Percentiles rank a stretch among this genome's conserved stretches.
These are phyloP conservation scores for Geranium rotundifolium DNA, from an alignment of 345 rosid genomes.

Conservation along the genomic window DNA sequence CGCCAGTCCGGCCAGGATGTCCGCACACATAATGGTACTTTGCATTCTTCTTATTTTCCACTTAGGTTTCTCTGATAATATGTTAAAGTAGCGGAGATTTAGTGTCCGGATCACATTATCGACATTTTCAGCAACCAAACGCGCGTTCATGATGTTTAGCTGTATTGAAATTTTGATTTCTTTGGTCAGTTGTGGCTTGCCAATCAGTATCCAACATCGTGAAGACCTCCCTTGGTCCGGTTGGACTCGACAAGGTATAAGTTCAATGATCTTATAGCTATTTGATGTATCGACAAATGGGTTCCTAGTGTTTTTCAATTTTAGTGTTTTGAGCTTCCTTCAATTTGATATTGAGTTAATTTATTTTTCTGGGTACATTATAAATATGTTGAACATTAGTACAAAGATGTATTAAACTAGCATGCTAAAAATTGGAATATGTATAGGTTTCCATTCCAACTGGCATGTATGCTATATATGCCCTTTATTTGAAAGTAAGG, in stretches of 20 bases:
- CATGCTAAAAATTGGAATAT: not conserved
- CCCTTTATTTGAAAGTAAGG: not conserved
- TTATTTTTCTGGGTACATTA: not conserved
- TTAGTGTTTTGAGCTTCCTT: not conserved
- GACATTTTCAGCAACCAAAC: too few species aligned
- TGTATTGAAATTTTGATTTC: not conserved
- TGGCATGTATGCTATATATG: not conserved
- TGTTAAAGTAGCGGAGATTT: not conserved
- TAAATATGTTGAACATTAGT: too few species aligned
- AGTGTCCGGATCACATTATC: too few species aligned
- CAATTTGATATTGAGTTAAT: not conserved
- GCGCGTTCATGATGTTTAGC: not conserved
- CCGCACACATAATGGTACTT: slow-evolving; percentile 81
- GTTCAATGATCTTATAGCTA: not conserved
- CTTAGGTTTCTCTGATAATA: not conserved
- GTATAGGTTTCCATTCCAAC: not conserved
- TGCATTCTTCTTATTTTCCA: not conserved
- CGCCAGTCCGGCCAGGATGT: slow-evolving; percentile 95
- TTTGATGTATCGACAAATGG: not conserved
- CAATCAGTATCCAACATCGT: slow-evolving; percentile 96
- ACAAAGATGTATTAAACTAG: not conserved
- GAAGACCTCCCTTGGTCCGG: slow-evolving; percentile 91
- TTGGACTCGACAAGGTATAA: slow-evolving; percentile 90
- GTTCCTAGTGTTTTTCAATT: not conserved
- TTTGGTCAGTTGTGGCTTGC: slow-evolving; percentile 62